Base-by-base conservation (phyloP, 495 filamentous ascomycete genomes). In the Podospora sp. region DNA sequence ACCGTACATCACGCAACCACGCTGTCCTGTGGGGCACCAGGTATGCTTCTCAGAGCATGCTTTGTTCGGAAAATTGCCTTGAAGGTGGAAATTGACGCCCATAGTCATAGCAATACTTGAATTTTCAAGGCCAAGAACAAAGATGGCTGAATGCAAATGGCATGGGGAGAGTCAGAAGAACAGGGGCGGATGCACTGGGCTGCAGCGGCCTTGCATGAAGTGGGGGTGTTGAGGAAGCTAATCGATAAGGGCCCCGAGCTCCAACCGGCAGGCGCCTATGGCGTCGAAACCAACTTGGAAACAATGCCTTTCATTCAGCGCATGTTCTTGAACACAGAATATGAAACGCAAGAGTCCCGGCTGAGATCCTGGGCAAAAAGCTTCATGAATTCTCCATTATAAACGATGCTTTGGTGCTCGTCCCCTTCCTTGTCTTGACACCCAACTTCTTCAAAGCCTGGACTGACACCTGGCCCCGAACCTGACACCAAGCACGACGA, bases 311-410 rank as follows among this genome's bases (percentile, higher is more conserved):
- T 68, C 53, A 57, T 40, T 26, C 62, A 61, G 16, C 64, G 26
- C 46, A 57, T 57, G 66, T 50, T n/a, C 35, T 35, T 59, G 65
- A 58, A 65, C 62, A 57, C 60, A 58, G 60, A 65, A 36, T 46
- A 71, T 75, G 73, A 75, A 75, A 73, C 73, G 29, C 63, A 40
- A 57, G 55, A 62, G 53, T 24, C 67, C 68, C 49, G 62, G 60
- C 64, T 67, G 72, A 71, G 46, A 58, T 53, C 50, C 66, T 63
- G 61, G 60, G 20, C 61, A 60, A 7, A 49, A 66, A 60, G 36
- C 59, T 49, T 53, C 36, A 60, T 24, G 12, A 22, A 24, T 50
- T 36, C 51, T 52, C 27, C 20, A 35, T 50, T 55, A 36, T 18
- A 51, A 51, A 60, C 46, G 9, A 65, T 57, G 50, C 25, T 9